These are phyloP conservation scores for Xylariaceae sp. DNA, from an alignment of 2,329 filamentous ascomycete species.

Conservation along the genomic window DNA sequence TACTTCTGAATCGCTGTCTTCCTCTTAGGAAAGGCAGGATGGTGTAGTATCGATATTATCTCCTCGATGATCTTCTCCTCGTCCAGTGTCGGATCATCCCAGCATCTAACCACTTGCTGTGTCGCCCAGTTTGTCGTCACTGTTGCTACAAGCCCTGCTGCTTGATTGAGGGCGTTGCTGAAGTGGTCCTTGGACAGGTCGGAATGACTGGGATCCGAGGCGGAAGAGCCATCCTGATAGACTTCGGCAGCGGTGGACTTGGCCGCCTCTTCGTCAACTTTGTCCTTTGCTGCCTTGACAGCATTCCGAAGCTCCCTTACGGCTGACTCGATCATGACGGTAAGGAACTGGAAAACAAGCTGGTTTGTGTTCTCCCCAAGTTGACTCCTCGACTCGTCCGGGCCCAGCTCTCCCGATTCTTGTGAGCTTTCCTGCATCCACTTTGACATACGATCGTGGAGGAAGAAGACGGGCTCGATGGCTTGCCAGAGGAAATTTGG, in stretches of 20 bases:
- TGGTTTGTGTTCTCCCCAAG: conserved; percentile 28
- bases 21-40: conserved; percentile 49
- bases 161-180: conserved; percentile 52
- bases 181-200: conserved; percentile 57
- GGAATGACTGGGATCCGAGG: conserved; percentile 52
- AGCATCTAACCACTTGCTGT: conserved; percentile 62
- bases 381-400: conserved; percentile 22
- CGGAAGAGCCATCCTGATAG: conserved; percentile 31
- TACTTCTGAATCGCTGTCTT: conserved; percentile 55
- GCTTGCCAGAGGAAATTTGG: conserved; percentile 26
- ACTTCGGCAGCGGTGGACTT: conserved; percentile 25
- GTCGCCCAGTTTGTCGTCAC: conserved; percentile 61
- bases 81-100: conserved; percentile 59
- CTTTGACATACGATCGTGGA: conserved; percentile 27
- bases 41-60: conserved; percentile 60
- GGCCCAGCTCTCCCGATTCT: conserved; percentile 21
- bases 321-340: conserved; percentile 27
- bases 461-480: conserved; percentile 28
- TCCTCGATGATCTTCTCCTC: conserved; percentile 59
- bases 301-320: conserved; percentile 29
- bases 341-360: conserved; percentile 27
- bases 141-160: conserved; percentile 48
- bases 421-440: conserved; percentile 27
- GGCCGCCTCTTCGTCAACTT: conserved; percentile 27
- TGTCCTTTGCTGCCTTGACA: conserved; percentile 28